Conservation (phyloP, 495 filamentous ascomycete species). For the Ramalina intermedia region DNA sequence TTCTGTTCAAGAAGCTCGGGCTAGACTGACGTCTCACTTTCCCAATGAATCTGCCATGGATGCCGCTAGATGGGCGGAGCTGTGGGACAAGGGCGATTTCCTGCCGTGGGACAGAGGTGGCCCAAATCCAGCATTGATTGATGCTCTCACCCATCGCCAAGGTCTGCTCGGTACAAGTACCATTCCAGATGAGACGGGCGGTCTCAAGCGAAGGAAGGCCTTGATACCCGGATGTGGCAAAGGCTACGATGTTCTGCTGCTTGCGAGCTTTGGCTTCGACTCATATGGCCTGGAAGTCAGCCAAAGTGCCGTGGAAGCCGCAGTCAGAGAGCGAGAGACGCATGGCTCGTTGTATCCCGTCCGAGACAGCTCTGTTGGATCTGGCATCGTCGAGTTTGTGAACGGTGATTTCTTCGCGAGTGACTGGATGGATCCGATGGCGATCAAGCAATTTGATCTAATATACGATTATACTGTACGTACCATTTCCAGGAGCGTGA, state of each 20-base stretch:
- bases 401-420: constrained; percentile 60
- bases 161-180: constrained; percentile 31
- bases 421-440: constrained; percentile 38
- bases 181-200: constrained; percentile 15
- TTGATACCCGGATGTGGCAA: constrained; percentile 62
- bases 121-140: constrained; percentile 52
- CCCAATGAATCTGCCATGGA: constrained; percentile 17
- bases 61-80: constrained; percentile 39
- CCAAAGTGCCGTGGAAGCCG: constrained; percentile 36
- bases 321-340: constrained; percentile 31
- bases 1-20: constrained; percentile 9
- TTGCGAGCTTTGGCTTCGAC: constrained; percentile 59
- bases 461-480: constrained; percentile 77
- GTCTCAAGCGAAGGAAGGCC: constrained; percentile 29
- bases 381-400: constrained; percentile 45
- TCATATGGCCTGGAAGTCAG: constrained; percentile 59
- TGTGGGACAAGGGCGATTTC: constrained; percentile 48
- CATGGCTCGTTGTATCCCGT: constrained; percentile 31
- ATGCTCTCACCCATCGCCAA: constrained; percentile 36
- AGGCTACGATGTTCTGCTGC: constrained; percentile 58
- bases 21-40: constrained; percentile 20
- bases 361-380: constrained; percentile 27
- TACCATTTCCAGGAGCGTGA: not conserved
- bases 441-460: constrained; percentile 48
- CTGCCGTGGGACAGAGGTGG: constrained; percentile 57